phyloP scores from a whole-genome alignment of 768 basidiomycete species.

The Candolleomyces efflorescens region DNA sequence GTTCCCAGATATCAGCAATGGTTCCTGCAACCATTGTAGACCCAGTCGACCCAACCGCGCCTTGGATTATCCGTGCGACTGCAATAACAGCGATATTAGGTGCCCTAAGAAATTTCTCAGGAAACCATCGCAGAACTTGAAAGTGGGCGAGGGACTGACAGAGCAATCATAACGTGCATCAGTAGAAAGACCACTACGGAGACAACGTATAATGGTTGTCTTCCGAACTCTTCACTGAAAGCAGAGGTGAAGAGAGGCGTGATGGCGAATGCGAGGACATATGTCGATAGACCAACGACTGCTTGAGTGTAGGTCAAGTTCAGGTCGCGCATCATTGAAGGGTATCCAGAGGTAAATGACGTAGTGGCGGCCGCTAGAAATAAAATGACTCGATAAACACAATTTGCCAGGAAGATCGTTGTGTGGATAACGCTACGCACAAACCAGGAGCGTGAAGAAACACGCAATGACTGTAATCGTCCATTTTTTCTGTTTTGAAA shows the following conservation, averaged over 20 bases:
- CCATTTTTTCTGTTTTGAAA: constrained; percentile 31
- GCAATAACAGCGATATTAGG: constrained; percentile 55
- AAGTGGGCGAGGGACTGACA: constrained; percentile 23
- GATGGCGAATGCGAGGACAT: constrained; percentile 56
- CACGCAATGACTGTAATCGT: constrained; percentile 42
- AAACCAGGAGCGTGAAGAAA: constrained; percentile 42
- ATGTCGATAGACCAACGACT: constrained; percentile 47
- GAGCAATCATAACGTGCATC: constrained; percentile 43
- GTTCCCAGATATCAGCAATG: constrained; percentile 60
- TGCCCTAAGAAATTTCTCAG: constrained; percentile 19
- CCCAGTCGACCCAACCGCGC: constrained; percentile 64
- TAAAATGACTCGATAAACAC: background rate
- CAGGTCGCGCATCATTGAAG: constrained; percentile 51
- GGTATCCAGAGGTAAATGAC: constrained; percentile 52
- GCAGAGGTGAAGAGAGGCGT: constrained; percentile 64
- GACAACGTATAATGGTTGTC: constrained; percentile 53
- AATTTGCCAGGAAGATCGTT: constrained; percentile 12
- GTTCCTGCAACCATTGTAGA: constrained; percentile 69
- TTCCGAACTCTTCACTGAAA: constrained; percentile 70
- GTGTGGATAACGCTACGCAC: constrained; percentile 28
- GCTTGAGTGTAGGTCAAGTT: constrained; percentile 42
- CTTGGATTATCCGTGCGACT: constrained; percentile 54
- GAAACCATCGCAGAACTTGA: constrained; percentile 16
- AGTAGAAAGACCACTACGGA: constrained; percentile 46
- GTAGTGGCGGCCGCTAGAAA: constrained; percentile 46